phyloP scores from a whole-genome alignment of 805 yeast genomes.

The Debaryomyces hansenii region DNA sequence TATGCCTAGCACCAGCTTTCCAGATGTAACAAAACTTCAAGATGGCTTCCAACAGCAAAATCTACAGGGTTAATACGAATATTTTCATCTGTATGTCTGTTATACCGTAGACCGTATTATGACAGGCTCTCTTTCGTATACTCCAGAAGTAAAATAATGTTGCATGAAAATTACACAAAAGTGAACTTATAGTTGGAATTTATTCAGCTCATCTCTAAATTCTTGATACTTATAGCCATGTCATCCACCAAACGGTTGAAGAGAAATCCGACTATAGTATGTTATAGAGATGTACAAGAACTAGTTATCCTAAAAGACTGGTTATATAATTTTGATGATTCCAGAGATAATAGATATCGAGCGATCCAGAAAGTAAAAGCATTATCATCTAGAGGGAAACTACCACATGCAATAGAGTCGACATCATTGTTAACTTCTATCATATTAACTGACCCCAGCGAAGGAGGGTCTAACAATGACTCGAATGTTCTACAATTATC shows the following conservation, averaged over 20 bases:
- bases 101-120: too few species aligned
- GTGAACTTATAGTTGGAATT: too few species aligned
- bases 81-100: too few species aligned
- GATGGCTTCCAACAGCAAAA: too few species aligned
- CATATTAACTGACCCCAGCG: slow-evolving; percentile 37
- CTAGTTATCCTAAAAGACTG: slow-evolving; percentile 45
- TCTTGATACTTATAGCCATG: neutral
- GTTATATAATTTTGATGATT: slow-evolving; percentile 46
- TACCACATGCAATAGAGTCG: slow-evolving; percentile 73
- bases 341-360: slow-evolving; percentile 31
- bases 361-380: slow-evolving; percentile 57
- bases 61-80: too few species aligned
- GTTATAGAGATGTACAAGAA: slow-evolving; percentile 42
- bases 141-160: too few species aligned
- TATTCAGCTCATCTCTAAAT: too few species aligned
- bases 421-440: slow-evolving; percentile 62
- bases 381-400: slow-evolving; percentile 55
- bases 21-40: too few species aligned
- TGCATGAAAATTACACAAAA: too few species aligned
- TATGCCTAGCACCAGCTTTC: too few species aligned
- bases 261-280: slow-evolving; percentile 15
- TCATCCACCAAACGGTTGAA: neutral
- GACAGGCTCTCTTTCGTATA: too few species aligned
- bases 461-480: slow-evolving; percentile 19
- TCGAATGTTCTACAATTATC: slow-evolving; percentile 45